These are phyloP conservation scores for Globisporangium mamillatum DNA, from an alignment of 352 stramenopile genomes.

Conservation along the genomic window DNA sequence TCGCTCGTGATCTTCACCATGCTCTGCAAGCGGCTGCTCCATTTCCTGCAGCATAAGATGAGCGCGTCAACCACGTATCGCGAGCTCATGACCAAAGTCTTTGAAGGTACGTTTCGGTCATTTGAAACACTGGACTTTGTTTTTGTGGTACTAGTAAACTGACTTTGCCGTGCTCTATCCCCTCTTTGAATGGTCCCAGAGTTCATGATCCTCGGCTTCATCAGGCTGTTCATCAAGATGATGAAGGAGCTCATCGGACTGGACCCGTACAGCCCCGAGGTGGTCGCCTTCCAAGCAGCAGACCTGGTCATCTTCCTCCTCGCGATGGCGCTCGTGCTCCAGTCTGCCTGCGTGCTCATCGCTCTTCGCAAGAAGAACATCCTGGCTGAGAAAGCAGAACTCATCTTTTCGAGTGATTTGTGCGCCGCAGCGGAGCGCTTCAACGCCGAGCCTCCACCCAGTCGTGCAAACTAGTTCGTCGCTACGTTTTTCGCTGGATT, in stretches of 20 bases:
- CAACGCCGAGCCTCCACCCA: background rate
- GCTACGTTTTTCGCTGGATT: background rate
- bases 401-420: conserved; percentile 19
- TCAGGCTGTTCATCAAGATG: conserved; percentile 51
- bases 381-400: conserved; percentile 30
- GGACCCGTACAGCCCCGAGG: conserved; percentile 24
- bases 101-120: conserved; percentile 14
- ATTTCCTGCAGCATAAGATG: conserved; percentile 44
- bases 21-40: conserved; percentile 37
- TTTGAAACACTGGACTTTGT: background rate
- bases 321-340: conserved; percentile 46
- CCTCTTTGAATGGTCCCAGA: conserved; percentile 15
- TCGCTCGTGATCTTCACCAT: conserved; percentile 45
- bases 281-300: conserved; percentile 54
- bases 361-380: conserved; percentile 37
- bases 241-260: conserved; percentile 34
- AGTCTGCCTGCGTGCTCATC: conserved; percentile 46
- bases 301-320: conserved; percentile 57
- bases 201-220: conserved; percentile 55
- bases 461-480: background rate
- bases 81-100: conserved; percentile 62
- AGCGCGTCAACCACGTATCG: conserved; percentile 51
- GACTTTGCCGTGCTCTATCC: background rate
- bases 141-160: background rate
- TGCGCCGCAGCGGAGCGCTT: background rate